phyloP scores from a whole-genome alignment of 768 basidiomycete species.

The Neoboletus magnificus region DNA sequence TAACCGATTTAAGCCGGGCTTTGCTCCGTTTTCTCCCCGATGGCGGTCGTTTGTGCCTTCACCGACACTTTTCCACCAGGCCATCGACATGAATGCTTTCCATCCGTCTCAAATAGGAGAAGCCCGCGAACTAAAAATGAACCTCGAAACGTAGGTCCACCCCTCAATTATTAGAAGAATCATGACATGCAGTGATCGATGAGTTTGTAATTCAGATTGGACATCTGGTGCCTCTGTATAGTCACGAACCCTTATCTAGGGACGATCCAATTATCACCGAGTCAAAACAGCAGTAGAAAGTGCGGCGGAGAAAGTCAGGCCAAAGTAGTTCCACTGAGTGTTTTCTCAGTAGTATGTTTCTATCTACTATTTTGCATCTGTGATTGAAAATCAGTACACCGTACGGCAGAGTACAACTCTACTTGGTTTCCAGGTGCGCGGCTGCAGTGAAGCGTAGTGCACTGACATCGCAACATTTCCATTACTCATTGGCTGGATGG shows the following conservation, averaged over 20 bases:
- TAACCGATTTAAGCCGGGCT: conserved; percentile 9
- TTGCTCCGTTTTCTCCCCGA: conserved; percentile 15
- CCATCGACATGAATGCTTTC: conserved; percentile 30
- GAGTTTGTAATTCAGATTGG: not conserved
- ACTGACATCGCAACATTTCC: not conserved
- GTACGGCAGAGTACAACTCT: conserved; percentile 2
- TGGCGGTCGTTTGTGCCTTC: conserved; percentile 20
- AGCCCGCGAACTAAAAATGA: conserved; percentile 24
- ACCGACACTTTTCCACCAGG: conserved; percentile 33
- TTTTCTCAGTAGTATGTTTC: not conserved
- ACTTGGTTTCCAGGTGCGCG: conserved; percentile 11
- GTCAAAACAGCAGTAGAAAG: conserved; percentile 12
- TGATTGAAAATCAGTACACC: not conserved
- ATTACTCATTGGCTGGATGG: not conserved
- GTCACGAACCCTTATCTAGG: not conserved
- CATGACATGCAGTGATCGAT: not conserved
- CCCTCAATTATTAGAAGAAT: not conserved
- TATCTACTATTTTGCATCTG: too few relatives aligned
- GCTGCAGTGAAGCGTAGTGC: conserved; percentile 7
- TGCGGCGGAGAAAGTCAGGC: conserved; percentile 3
- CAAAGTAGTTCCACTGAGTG: conserved; percentile 3
- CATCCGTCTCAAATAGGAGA: conserved; percentile 30
- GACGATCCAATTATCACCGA: conserved; percentile 13
- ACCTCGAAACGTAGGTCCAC: conserved; percentile 19
- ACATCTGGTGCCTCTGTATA: conserved; percentile 9